A percentile compares a stretch with the other conserved stretches of the same genome.
phyloP scores from a whole-genome alignment of 2,329 filamentous ascomycete species.

The Aspergillus ibericus region DNA sequence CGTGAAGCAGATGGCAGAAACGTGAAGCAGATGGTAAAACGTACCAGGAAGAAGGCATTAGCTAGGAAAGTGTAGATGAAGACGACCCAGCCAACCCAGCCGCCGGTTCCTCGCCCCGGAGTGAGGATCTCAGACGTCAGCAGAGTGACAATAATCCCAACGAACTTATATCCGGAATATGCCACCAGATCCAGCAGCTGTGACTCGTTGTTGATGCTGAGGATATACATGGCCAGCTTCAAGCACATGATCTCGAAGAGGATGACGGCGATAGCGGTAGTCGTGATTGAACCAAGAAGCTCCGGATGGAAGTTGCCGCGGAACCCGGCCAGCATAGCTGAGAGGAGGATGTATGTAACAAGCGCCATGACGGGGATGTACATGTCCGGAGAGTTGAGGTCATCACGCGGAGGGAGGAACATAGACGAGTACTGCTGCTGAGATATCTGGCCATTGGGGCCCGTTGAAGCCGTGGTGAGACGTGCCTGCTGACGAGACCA shows the following conservation, averaged over 20 bases:
- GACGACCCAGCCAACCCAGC: conserved; percentile 83
- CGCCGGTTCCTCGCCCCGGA: conserved; percentile 76
- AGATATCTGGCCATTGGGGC: conserved; percentile 62
- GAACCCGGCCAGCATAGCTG: conserved; percentile 84
- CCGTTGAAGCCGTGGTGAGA: conserved; percentile 41
- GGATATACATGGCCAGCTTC: conserved; percentile 88
- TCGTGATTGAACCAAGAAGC: conserved; percentile 84
- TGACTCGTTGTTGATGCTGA: conserved; percentile 90
- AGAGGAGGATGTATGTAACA: conserved; percentile 94
- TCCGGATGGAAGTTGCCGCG: conserved; percentile 92
- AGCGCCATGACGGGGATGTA: conserved; percentile 99
- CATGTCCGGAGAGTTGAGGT: conserved; percentile 98
- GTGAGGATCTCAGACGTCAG: conserved; percentile 75
- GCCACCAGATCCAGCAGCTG: conserved; percentile 92
- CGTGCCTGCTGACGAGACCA: conserved; percentile 86
- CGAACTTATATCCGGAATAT: conserved; percentile 98
- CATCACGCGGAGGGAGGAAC: conserved; percentile 89
- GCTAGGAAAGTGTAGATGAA: conserved; percentile 92
- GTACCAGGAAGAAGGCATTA: conserved; percentile 91
- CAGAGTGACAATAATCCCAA: conserved; percentile 90
- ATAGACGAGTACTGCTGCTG: conserved; percentile 53
- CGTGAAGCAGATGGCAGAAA: conserved; percentile 11
- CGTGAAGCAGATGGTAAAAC: conserved; percentile 30
- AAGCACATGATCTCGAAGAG: conserved; percentile 84
- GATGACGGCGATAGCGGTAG: conserved; percentile 78